Percentiles rank a stretch among this genome's conserved stretches.
phyloP scores from a whole-genome alignment of 768 basidiomycete species.

The Pholiota microspora region DNA sequence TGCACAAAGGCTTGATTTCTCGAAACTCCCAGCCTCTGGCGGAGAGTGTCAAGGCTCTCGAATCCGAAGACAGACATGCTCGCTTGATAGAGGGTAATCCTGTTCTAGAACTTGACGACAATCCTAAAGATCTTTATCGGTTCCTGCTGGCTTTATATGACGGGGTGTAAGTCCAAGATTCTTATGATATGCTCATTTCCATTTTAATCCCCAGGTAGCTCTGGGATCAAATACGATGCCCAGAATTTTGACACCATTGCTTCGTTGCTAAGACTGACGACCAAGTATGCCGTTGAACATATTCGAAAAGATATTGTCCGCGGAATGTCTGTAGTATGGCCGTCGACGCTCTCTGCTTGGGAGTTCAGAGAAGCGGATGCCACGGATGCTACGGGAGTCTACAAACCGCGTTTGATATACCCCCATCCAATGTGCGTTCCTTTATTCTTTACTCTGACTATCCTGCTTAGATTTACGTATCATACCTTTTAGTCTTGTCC shows the following conservation, averaged over 20 bases:
- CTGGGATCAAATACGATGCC: conserved; percentile 43
- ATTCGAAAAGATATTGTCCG: conserved; percentile 58
- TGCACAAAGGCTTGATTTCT: conserved; percentile 63
- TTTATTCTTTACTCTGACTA: no score
- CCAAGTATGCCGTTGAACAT: conserved; percentile 59
- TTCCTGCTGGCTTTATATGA: conserved; percentile 71
- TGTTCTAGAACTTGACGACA: conserved; percentile 52
- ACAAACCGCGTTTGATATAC: conserved; percentile 51
- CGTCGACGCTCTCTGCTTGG: conserved; percentile 61
- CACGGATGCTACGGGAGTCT: conserved; percentile 46
- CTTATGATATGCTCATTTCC: neutral
- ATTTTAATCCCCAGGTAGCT: conserved; percentile 23
- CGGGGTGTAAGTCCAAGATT: conserved; percentile 54
- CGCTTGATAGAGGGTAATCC: conserved; percentile 54
- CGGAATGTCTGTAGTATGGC: conserved; percentile 55
- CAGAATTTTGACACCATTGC: conserved; percentile 53
- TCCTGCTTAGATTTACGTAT: conserved; percentile 2
- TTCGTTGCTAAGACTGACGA: conserved; percentile 58
- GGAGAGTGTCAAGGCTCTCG: conserved; percentile 34
- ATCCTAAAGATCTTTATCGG: conserved; percentile 51
- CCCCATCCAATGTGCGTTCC: conserved; percentile 68
- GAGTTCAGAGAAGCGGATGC: conserved; percentile 62
- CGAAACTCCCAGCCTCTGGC: conserved; percentile 59
- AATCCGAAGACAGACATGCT: conserved; percentile 18
- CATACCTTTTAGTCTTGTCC: conserved; percentile 47